Base-by-base conservation (phyloP, 495 filamentous ascomycete genomes). In the Penicillium robsamsonii region DNA sequence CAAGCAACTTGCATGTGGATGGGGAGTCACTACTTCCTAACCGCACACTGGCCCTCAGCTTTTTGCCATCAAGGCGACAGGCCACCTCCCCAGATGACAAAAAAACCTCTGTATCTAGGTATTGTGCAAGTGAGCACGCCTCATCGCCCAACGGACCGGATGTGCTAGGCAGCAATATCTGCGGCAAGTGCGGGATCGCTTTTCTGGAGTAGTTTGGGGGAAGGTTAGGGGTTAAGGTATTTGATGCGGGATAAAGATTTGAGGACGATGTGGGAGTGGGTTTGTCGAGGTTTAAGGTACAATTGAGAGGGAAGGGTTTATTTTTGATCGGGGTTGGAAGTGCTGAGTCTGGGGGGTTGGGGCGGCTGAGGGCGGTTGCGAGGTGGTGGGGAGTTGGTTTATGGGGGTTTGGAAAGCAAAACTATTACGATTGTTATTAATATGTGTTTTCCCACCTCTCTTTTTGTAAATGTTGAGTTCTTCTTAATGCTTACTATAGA, bases 281-380 rank as follows among this genome's bases (percentile, higher is more conserved):
- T 92, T 93, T 63, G 75, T 91, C 53, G 83, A 12, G 82, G 85
- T n/a, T 52, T 96, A 66, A 82, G 81, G 67, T 79, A 85, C n/a
- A n/a, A 70, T 68, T 94, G 52, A 85, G 89, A 11, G 72, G 59
- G 71, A 81, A 58, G 75, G 82, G 25, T 74, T 84, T 56, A 77
- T 80, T 1, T 96, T 96, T 74, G 92, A 96, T 69, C 67, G 91
- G 89, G 1, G 82, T 96, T 13, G 91, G n/a, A n/a, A n/a, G 96
- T 75, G 82, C 87, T 42, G 78, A 84, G 57, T 76, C 79, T 42
- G 80, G 82, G 22, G 90, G 90, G 27, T 66, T 84, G 42, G 81
- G 76, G 71, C 90, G 93, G 75, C 69, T 96, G 42, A 81, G 86
- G 54, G 79, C 84, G 5, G 82, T 87, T 42, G n/a, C n/a, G 81